Evolutionary conservation across 176 grass and related monocot genomes (phyloP), one percentile per base, ranked within the genome.

Genomic region (Alloteropsis semialata): DNA sequence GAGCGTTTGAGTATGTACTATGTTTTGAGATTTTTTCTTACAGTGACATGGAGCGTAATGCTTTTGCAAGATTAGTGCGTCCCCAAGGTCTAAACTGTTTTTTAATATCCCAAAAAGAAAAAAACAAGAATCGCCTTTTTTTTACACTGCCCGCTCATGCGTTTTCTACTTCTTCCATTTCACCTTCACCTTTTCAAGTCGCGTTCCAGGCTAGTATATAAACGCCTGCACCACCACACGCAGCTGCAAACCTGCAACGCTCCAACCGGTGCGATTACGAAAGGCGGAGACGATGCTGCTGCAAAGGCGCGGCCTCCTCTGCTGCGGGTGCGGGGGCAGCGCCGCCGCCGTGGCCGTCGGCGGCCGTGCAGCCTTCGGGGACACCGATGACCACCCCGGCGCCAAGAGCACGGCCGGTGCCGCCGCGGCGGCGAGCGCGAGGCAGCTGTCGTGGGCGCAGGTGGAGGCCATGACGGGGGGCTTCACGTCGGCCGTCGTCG

Each of bases 401-500:
- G 56, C 63, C 38, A 82, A 74, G 81, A 38, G 13, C 24, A 11
- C 18, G 0, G 2, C 30, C 0, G n/a, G 3, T 9, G 1, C 37
- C 0, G 65, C n/a, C n/a, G n/a, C n/a, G n/a, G n/a, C n/a, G n/a
- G 39, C 16, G 3, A 4, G 11, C 10, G 79, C 85, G 1, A 80
- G 88, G 59, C 86, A 84, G 34, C 85, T 98, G 11, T 81, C 79
- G 15, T 98, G 96, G 96, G 77, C 80, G 46, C 92, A 98, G 85
- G 88, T 98, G 69, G 96, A 93, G 79, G 88, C 86, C 18, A 85
- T 94, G 62, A 98, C 91, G 25, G n/a, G 56, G 0, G 89, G 87
- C 46, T 95, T 98, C 84, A 89, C 90, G 8, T 70, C 89, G 8
- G 84, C 87, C 5, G 87, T 95, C 0, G 82, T 98, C 5, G 96